Conservation (phyloP, 495 filamentous ascomycete genomes). For the Penicillium manginii region DNA sequence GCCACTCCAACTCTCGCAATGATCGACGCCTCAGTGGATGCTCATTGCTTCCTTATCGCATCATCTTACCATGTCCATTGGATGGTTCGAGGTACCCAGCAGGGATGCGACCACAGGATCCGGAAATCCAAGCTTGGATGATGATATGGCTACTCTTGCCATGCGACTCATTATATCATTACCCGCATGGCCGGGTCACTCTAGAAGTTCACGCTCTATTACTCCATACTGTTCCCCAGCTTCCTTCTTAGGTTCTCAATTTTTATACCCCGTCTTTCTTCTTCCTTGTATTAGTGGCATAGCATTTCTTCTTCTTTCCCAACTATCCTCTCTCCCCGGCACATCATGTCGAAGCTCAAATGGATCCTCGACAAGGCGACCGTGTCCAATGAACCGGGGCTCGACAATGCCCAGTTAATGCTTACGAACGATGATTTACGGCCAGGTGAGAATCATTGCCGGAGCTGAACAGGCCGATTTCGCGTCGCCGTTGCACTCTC, state of each 20-base stretch:
- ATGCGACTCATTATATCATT: constrained; percentile 26
- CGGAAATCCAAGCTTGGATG: constrained; percentile 6
- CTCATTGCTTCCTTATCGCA: constrained; percentile 19
- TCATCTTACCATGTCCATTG: neutral
- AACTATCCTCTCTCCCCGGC: neutral
- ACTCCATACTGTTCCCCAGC: constrained; percentile 1
- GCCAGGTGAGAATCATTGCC: constrained; percentile 59
- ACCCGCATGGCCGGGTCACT: constrained; percentile 2
- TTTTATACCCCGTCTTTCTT: neutral
- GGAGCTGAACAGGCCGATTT: constrained; percentile 1
- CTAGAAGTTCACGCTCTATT: constrained; percentile 2
- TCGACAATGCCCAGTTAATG: constrained; percentile 86
- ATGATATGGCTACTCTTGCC: constrained; percentile 13
- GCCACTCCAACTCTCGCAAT: constrained; percentile 15
- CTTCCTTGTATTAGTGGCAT: neutral
- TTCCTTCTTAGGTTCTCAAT: neutral
- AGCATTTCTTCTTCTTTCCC: constrained; percentile 1
- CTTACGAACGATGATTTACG: constrained; percentile 88
- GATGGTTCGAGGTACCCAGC: neutral
- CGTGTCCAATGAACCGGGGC: constrained; percentile 73
- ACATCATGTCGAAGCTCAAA: constrained; percentile 36
- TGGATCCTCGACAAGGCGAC: constrained; percentile 59
- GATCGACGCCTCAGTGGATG: constrained; percentile 16
- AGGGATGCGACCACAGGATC: constrained; percentile 17
- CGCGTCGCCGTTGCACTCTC: constrained; percentile 3